Evolutionary conservation across 1,284 basidiomycete genomes (phyloP), one percentile per base, ranked within the genome.

Genomic region (Megacollybia platyphylla): DNA sequence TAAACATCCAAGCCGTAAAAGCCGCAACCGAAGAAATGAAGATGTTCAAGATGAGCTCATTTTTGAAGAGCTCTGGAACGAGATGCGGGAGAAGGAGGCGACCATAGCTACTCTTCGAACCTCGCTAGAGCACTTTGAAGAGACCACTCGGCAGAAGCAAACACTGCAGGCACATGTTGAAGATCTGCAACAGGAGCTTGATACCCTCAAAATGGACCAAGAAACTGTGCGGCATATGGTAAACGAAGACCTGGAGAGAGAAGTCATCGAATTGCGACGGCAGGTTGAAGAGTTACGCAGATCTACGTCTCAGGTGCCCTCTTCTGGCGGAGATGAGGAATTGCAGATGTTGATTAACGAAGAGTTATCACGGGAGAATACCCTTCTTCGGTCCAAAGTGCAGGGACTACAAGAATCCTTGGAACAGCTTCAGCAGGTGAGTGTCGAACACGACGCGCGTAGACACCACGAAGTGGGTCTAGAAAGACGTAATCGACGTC

Each of bases 261-360:
- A 51, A 41, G 49, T 46, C 37, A 17, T 40, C 7, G 20, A 47
- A 13, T 38, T 51, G 18, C 48, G 45, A 6, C 44, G 44, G 8
- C 49, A 51, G 32, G 42, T 47, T 9, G 20, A 43, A 15, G 46
- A 49, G 36, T 26, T 49, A 7, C 46, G 49, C 20, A 44, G 47
- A 10, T 26, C 44, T 1, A 44, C 46, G 5, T 42, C 43, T 8
- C 35, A 46, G 13, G 37, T 51, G 8, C 49, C 49, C 17, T 46
- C 44, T 1, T 29, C 46, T 5, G 43, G 42, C 4, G 48, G 46
- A 30, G 48, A 51, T 36, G 42, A 48, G 31, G 49, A 51, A 26
- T 17, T 51, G 5, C 49, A 51, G 43, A 47, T 40, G 35, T 17
- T 49, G 27, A 51, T 51, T 13, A 51, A 51, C 27, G 48, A 51